Conservation (phyloP, 2,329 filamentous ascomycete species). For the Diaporthe velutina region DNA sequence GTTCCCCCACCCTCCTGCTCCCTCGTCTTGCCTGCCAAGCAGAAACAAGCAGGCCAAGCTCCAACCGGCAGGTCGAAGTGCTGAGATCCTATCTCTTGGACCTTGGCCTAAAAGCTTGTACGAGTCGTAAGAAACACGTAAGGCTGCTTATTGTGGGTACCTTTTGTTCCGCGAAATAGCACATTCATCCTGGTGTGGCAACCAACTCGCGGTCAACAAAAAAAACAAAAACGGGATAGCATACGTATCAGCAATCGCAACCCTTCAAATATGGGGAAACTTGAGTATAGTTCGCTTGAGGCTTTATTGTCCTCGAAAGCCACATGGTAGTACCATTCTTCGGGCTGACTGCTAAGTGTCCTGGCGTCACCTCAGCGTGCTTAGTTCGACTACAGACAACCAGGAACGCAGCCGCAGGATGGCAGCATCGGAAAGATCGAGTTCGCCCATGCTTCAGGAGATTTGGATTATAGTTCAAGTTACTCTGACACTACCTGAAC, state of each 20-base stretch:
- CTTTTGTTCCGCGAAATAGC: neutral
- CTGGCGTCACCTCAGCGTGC: neutral
- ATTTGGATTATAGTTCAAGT: neutral
- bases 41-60: neutral
- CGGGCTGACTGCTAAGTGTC: neutral
- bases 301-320: too few relatives aligned
- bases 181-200: neutral
- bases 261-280: too few relatives aligned
- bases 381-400: neutral
- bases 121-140: conserved; percentile 5
- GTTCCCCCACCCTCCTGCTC: neutral
- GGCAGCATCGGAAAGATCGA: neutral
- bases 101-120: conserved; percentile 19
- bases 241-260: neutral
- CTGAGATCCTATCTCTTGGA: conserved; percentile 9
- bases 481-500: neutral
- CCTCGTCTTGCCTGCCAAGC: conserved; percentile 3
- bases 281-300: too few relatives aligned
- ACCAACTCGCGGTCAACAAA: neutral
- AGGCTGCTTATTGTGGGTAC: conserved; percentile 11
- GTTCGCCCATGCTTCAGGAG: neutral
- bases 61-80: neutral
- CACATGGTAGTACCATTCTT: neutral
- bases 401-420: neutral
- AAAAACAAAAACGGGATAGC: neutral